Evolutionary conservation across 192 early-diverging fungal species (phyloP).

Genomic region (Spinellus fusiger): DNA sequence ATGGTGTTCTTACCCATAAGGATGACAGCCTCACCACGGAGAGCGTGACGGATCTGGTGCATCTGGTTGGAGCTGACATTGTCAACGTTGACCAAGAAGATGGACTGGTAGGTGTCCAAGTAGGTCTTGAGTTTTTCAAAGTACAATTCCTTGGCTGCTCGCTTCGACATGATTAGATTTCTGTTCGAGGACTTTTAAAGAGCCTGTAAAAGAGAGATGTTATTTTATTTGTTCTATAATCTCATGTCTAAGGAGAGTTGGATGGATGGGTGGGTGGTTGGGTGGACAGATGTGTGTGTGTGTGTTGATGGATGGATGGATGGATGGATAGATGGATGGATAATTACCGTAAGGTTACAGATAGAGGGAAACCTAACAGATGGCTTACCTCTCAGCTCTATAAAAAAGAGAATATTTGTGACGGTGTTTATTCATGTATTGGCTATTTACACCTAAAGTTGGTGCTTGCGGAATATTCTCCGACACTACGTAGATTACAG

Average conservation of each 20-base stretch:
- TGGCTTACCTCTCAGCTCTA: too few species aligned
- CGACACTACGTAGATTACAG: too few species aligned
- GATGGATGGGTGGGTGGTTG: slow-evolving; percentile 29
- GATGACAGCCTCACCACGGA: slow-evolving; percentile 88
- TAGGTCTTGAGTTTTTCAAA: slow-evolving; percentile 86
- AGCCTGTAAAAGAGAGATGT: slow-evolving; percentile 13
- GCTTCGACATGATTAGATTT: slow-evolving; percentile 88
- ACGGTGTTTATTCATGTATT: too few species aligned
- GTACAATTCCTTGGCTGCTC: slow-evolving; percentile 95
- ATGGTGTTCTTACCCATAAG: slow-evolving; percentile 99
- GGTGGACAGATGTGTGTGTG: slow-evolving; percentile 2
- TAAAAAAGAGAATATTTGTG: too few species aligned
- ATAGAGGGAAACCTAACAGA: background rate
- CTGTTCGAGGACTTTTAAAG: slow-evolving; percentile 66
- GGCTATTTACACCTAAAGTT: too few species aligned
- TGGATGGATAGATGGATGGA: background rate
- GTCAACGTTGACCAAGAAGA: slow-evolving; percentile 99
- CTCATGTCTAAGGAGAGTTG: background rate
- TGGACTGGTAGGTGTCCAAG: slow-evolving; percentile 89
- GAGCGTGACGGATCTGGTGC: slow-evolving; percentile 87
- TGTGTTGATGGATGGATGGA: background rate
- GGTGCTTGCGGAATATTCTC: too few species aligned
- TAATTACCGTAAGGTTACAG: background rate
- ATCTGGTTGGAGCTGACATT: slow-evolving; percentile 99
- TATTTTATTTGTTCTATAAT: background rate